Percentiles rank a stretch among this genome's conserved stretches.
These are phyloP conservation scores for Allium sativum DNA, from an alignment of 106 monocot genomes.

Conservation along the genomic window DNA sequence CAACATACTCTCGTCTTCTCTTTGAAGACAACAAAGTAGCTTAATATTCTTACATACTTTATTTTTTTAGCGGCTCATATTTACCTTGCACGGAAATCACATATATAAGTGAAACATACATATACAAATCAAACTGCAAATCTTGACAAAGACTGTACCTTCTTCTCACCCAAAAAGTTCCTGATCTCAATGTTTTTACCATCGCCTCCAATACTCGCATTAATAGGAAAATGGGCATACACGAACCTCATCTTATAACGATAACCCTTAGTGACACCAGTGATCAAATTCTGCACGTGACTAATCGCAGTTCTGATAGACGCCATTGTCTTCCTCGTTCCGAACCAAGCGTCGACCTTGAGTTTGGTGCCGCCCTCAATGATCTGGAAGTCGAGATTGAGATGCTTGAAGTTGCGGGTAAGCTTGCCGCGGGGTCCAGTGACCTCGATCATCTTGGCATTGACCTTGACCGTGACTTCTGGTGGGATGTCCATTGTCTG, in stretches of 20 bases:
- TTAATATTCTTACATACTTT: no score
- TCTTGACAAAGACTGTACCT: slow-evolving; percentile 8
- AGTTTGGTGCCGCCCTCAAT: slow-evolving; percentile 41
- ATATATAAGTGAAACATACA: no score
- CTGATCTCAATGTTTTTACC: slow-evolving; percentile 48
- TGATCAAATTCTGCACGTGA: slow-evolving; percentile 62
- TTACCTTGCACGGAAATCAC: no score
- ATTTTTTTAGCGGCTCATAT: no score
- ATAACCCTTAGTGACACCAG: slow-evolving; percentile 58
- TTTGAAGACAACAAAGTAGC: no score
- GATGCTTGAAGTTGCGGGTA: slow-evolving; percentile 60
- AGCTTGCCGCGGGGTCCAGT: slow-evolving; percentile 51
- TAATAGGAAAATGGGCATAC: slow-evolving; percentile 74
- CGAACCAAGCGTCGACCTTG: slow-evolving; percentile 66
- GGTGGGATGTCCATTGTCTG: slow-evolving; percentile 67
- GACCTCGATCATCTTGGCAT: slow-evolving; percentile 35
- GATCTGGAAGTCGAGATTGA: slow-evolving; percentile 67
- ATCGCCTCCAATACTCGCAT: slow-evolving; percentile 36
- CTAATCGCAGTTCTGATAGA: slow-evolving; percentile 60
- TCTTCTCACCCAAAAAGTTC: slow-evolving; percentile 76
- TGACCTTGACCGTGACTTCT: slow-evolving; percentile 38
- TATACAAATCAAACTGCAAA: no score
- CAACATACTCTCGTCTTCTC: no score
- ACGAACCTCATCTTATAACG: slow-evolving; percentile 79
- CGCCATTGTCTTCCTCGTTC: slow-evolving; percentile 45